Evolutionary conservation across 257 asterid genomes (phyloP).

Genomic region (Penstemon eatonii): DNA sequence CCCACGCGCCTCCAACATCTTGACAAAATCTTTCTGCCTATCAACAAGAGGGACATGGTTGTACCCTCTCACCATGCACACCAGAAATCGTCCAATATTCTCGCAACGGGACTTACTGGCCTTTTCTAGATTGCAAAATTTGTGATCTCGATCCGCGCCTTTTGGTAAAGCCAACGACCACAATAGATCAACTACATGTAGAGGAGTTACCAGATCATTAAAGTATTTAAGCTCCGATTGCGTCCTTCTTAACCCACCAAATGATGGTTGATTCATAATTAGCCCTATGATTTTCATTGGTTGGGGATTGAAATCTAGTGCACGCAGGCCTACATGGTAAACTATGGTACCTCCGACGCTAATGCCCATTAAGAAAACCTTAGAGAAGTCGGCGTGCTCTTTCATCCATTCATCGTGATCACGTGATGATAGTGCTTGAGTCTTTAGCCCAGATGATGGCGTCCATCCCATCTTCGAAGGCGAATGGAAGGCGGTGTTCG

Average conservation of each 20-base stretch:
- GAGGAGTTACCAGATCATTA: constrained; percentile 41
- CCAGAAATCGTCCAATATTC: constrained; percentile 50
- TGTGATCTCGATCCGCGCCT: constrained; percentile 55
- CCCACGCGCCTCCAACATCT: constrained; percentile 57
- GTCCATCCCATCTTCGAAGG: constrained; percentile 71
- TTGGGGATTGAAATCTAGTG: constrained; percentile 35
- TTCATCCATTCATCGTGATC: constrained; percentile 63
- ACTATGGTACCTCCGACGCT: constrained; percentile 66
- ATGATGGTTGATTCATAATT: constrained; percentile 58
- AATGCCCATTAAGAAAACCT: constrained; percentile 61
- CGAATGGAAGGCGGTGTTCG: constrained; percentile 76
- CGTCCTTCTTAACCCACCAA: constrained; percentile 54
- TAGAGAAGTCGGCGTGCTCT: constrained; percentile 51
- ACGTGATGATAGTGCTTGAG: constrained; percentile 33
- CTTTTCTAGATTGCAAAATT: constrained; percentile 39
- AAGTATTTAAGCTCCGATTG: constrained; percentile 44
- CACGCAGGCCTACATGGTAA: constrained; percentile 43
- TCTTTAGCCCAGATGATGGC: constrained; percentile 51
- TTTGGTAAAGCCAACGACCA: constrained; percentile 70
- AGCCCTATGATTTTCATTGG: constrained; percentile 60
- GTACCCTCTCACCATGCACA: constrained; percentile 56
- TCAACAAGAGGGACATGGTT: constrained; percentile 60
- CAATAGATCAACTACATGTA: constrained; percentile 48
- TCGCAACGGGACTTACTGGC: constrained; percentile 4
- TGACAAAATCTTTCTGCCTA: constrained; percentile 58